Base-by-base conservation (phyloP, 768 basidiomycete genomes). In the Plicaturopsis crispa region DNA sequence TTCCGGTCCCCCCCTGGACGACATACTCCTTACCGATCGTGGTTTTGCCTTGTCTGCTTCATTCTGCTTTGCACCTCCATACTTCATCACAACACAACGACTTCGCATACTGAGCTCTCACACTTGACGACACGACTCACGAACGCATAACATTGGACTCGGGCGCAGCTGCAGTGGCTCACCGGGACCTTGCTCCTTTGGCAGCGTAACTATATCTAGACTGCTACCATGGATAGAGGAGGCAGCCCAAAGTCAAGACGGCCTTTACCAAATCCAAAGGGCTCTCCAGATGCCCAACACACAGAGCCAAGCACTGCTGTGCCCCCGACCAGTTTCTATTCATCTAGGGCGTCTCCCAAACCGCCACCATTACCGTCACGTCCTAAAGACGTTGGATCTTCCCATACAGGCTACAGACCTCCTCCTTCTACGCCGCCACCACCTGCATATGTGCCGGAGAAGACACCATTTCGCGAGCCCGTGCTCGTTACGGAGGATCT, bases 351-450 rank as follows among this genome's bases (percentile, higher is more conserved):
- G 34, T 1, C 49, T 39, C 32, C 47, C n/a, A 46, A 47, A 13
- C 63, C 60, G 7, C 63, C 65, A 3, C 58, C 65, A 13, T 54
- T 64, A 5, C 63, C 63, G 32, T 52, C 51, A 24, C 49, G 63
- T 6, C 55, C 53, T 13, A 53, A 53, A 37, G 50, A 44, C 43
- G 30, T 52, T 14, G 68, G 68, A 13, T 65, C 67, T 2, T 37
- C 62, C 11, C 50, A 61, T 36, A 67, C 67, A 31, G 51, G 55
- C 35, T 59, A 63, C 45, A 44, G 45, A 10, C 24, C 49, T 18
- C 59, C 56, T 28, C 40, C 56, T 6, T 42, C 20, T n/a, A 46
- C 56, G 0, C 49, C 55, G 5, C 60, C 58, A 5, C 57, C 57
- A 19, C 40, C 26, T 2, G 61, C 61, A 23, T 40, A 41, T 10